Base-by-base conservation (phyloP, 768 basidiomycete genomes). In the Hericium rajendrae region DNA sequence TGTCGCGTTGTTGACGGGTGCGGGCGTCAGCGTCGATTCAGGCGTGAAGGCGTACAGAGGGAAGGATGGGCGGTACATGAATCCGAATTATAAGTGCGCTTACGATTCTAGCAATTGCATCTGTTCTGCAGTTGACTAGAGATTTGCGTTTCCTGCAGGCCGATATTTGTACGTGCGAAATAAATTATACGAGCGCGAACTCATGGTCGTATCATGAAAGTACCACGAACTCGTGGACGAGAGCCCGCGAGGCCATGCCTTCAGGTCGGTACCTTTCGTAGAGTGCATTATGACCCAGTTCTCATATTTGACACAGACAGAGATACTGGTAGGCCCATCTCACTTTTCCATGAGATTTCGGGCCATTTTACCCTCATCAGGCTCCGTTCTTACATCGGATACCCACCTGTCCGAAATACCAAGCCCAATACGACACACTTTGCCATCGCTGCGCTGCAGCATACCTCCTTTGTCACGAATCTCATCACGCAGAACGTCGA, bases 41-140 rank as follows among this genome's bases (percentile, higher is more conserved):
- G 95, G 95, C 48, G 95, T 98, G 59, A 77, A 91, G 62, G 93
- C 94, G n/a, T 97, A 97, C 71, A 76, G 94, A 57, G 94, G 94
- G 0, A 68, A 67, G 59, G 89, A 94, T 66, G 94, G 94, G 15
- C 75, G 85, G 61, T 92, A 92, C 70, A 82, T 89, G 82, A 90
- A 92, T 65, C 89, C 88, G n/a, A 86, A 91, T 69, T 91, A 89
- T 75, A 86, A 84, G 88, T 90, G 65, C 62, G 80, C 68, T 22
- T 32, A 26, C n/a, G 11, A 24, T 46, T 48, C n/a, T 12, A 40
- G 37, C 24, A 26, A 40, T 37, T n/a, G 32, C 32, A 2, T 32
- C 9, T 32, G 32, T 32, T 6, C 32, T 32, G 5, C 8, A 6
- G 32, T 32, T 32, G 6, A 32, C 32, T 8, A 32, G 8, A 2